Percentiles rank a stretch among this genome's conserved stretches.
Evolutionary conservation across 2,329 filamentous ascomycete species (phyloP).

Genomic region (Didymella keratinophila): DNA sequence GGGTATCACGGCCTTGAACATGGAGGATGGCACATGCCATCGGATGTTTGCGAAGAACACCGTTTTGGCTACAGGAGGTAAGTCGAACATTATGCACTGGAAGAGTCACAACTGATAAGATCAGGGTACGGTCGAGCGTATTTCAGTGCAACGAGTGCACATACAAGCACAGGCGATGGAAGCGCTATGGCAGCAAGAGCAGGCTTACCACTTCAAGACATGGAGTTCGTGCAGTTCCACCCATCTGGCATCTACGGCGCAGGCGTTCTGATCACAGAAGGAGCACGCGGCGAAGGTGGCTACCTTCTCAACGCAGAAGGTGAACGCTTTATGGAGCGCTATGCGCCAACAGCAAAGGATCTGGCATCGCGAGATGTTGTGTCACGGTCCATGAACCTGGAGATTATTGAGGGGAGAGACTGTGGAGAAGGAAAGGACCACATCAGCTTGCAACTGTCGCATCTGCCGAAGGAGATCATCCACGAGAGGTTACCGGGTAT

Average conservation of each 20-base stretch:
- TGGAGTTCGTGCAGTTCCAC: constrained; percentile 63
- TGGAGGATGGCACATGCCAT: constrained; percentile 61
- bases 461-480: constrained; percentile 58
- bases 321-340: constrained; percentile 62
- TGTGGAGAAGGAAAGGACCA: constrained; percentile 58
- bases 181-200: constrained; percentile 60
- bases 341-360: constrained; percentile 60
- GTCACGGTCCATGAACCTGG: constrained; percentile 58
- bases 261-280: constrained; percentile 60
- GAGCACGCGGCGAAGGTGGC: constrained; percentile 59
- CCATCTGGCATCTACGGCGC: constrained; percentile 61
- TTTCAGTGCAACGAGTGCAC: constrained; percentile 59
- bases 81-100: not conserved
- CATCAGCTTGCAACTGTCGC: constrained; percentile 58
- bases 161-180: constrained; percentile 60
- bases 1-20: constrained; percentile 56
- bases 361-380: constrained; percentile 60
- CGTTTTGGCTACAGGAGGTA: constrained; percentile 55
- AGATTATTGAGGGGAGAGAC: constrained; percentile 58
- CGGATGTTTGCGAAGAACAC: constrained; percentile 59
- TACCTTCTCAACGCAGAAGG: constrained; percentile 59
- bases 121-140: constrained; percentile 59
- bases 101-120: constrained; percentile 4
- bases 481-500: constrained; percentile 59
- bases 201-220: constrained; percentile 59